phyloP scores from a whole-genome alignment of 2,329 filamentous ascomycete genomes.

The Fusarium graminum region DNA sequence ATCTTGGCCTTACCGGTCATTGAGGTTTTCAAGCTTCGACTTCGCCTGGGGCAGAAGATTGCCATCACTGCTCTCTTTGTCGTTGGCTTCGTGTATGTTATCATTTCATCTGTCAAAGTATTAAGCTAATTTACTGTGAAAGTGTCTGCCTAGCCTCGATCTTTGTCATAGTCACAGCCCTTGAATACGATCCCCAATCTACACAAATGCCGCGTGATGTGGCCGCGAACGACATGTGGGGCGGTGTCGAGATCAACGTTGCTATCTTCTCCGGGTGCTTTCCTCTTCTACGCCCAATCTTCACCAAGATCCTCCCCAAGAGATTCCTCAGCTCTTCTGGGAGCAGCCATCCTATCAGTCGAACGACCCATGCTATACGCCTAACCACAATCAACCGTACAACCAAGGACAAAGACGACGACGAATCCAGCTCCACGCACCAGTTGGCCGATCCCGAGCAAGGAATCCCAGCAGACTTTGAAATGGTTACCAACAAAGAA shows the following conservation, averaged over 20 bases:
- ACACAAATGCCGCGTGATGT: constrained; percentile 42
- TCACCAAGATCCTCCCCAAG: constrained; percentile 40
- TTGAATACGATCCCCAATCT: constrained; percentile 33
- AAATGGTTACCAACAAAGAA: constrained; percentile 17
- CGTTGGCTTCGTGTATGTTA: constrained; percentile 48
- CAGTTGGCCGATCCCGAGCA: constrained; percentile 40
- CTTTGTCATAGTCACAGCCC: constrained; percentile 33
- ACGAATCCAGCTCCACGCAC: constrained; percentile 44
- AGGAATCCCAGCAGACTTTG: constrained; percentile 31
- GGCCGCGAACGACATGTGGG: constrained; percentile 39
- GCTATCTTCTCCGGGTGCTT: constrained; percentile 46
- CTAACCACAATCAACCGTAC: constrained; percentile 39
- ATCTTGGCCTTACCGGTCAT: constrained; percentile 51
- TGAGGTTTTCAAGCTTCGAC: constrained; percentile 51
- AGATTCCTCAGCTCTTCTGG: constrained; percentile 41
- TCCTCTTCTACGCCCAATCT: constrained; percentile 44
- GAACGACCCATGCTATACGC: constrained; percentile 30
- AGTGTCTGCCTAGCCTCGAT: constrained; percentile 43
- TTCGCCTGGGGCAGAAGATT: constrained; percentile 49
- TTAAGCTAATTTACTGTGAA: neutral
- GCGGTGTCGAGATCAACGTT: constrained; percentile 41
- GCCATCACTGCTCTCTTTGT: constrained; percentile 49
- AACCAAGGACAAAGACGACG: constrained; percentile 39
- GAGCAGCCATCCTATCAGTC: constrained; percentile 44
- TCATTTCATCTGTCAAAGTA: fast-evolving